Conservation (phyloP, 495 filamentous ascomycete species). For the Aspergillus ellipticus region DNA sequence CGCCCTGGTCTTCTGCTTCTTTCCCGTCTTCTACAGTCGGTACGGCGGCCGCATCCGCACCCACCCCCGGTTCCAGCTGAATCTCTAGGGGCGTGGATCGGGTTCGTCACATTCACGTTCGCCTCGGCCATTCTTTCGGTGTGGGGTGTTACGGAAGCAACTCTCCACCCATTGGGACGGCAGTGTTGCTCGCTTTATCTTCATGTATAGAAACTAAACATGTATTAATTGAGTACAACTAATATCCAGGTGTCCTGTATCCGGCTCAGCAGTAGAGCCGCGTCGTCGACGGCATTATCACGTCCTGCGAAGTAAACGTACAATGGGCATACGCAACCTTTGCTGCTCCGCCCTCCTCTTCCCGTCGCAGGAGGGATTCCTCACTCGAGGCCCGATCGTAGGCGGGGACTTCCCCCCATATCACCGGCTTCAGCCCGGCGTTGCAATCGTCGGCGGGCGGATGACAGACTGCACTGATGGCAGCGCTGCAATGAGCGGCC, state of each 20-base stretch:
- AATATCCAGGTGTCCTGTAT: no score
- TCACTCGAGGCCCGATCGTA: no score
- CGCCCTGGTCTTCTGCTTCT: not conserved
- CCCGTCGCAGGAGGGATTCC: no score
- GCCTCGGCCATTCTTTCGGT: no score
- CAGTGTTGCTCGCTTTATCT: no score
- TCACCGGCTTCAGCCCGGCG: not conserved
- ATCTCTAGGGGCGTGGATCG: no score
- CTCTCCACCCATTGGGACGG: no score
- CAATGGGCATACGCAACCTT: not conserved
- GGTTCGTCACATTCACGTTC: no score
- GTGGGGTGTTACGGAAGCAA: no score
- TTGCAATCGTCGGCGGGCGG: not conserved
- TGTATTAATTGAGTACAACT: no score
- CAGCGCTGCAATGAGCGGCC: conserved; percentile 25
- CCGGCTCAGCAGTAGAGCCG: not conserved
- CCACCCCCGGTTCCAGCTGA: not conserved
- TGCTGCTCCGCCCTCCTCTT: not conserved
- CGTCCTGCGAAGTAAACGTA: not conserved
- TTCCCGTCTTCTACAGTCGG: not conserved
- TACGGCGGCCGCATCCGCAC: not conserved
- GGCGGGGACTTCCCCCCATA: conserved; percentile 7
- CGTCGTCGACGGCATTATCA: not conserved
- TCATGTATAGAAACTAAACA: no score
- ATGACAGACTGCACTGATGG: conserved; percentile 25